These are phyloP conservation scores for Thelephora ganbajun DNA, from an alignment of 768 basidiomycete genomes.

Conservation along the genomic window DNA sequence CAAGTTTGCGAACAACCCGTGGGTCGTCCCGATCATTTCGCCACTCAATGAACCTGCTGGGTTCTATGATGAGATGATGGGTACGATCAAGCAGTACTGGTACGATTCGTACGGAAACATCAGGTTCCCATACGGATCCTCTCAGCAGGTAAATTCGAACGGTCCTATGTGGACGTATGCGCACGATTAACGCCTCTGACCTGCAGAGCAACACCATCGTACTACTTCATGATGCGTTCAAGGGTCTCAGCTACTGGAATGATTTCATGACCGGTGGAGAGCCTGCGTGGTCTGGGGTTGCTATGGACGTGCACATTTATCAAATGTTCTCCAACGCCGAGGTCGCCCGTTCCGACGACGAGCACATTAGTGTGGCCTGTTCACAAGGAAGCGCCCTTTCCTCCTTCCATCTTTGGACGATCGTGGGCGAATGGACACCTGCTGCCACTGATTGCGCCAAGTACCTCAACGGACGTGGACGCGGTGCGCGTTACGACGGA, in stretches of 20 bases:
- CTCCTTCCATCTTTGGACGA: slow-evolving; percentile 54
- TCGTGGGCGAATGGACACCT: slow-evolving; percentile 84
- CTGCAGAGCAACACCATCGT: slow-evolving; percentile 43
- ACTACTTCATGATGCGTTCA: slow-evolving; percentile 71
- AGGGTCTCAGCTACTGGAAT: slow-evolving; percentile 30
- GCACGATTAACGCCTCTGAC: slow-evolving; percentile 22
- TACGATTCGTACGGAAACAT: slow-evolving; percentile 62
- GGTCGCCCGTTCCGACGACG: slow-evolving; percentile 28
- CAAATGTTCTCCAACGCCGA: slow-evolving; percentile 48
- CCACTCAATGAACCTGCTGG: slow-evolving; percentile 79
- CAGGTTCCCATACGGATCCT: slow-evolving; percentile 20
- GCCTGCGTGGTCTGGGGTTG: slow-evolving; percentile 43
- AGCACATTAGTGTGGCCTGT: slow-evolving; percentile 56
- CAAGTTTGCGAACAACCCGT: slow-evolving; percentile 38
- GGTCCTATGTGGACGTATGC: slow-evolving; percentile 16
- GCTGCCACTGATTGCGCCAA: slow-evolving; percentile 67
- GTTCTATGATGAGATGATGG: slow-evolving; percentile 38
- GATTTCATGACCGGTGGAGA: background rate
- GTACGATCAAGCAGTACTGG: slow-evolving; percentile 48
- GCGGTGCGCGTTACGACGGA: slow-evolving; percentile 50
- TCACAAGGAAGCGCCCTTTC: slow-evolving; percentile 28
- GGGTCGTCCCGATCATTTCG: slow-evolving; percentile 54
- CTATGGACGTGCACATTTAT: slow-evolving; percentile 72
- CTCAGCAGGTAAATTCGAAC: slow-evolving; percentile 2
- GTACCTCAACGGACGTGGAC: slow-evolving; percentile 74